Conservation (phyloP, 176 grass and related monocot species). For the Oryza australiensis region DNA sequence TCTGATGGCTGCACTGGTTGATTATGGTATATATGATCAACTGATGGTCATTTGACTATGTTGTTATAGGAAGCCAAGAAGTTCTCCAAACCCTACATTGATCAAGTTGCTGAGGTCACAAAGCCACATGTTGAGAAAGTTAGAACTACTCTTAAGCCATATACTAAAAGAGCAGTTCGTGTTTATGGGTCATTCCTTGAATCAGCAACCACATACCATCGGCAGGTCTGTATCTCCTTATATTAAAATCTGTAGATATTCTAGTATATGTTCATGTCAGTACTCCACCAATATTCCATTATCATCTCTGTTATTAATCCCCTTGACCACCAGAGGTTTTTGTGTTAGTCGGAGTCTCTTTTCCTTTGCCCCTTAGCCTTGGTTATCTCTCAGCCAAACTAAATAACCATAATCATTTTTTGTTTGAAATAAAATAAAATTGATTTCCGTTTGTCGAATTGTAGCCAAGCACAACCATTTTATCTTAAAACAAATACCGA, state of each 20-base stretch:
- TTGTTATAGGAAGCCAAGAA: slow-evolving; percentile 71
- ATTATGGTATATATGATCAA: slow-evolving; percentile 28
- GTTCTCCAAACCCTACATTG: slow-evolving; percentile 88
- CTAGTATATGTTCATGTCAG: background rate
- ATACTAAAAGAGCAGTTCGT: slow-evolving; percentile 65
- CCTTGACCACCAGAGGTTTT: background rate
- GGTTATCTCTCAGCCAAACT: slow-evolving; percentile 15
- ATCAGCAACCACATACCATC: slow-evolving; percentile 83
- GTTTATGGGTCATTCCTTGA: slow-evolving; percentile 80
- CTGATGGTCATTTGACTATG: slow-evolving; percentile 32
- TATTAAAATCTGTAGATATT: background rate
- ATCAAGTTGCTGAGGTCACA: slow-evolving; percentile 84
- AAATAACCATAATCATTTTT: background rate
- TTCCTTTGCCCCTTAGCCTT: background rate
- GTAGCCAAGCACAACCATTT: background rate
- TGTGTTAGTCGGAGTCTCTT: background rate
- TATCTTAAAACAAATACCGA: background rate
- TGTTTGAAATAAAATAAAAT: no score
- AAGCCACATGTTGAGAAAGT: slow-evolving; percentile 88
- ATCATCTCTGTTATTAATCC: background rate
- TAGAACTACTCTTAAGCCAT: slow-evolving; percentile 63
- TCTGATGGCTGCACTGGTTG: background rate
- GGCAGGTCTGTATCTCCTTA: slow-evolving; percentile 59
- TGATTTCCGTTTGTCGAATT: background rate
- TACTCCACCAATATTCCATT: background rate